phyloP scores from a whole-genome alignment of 108 stramenopile genomes.

The Epithemia pelagica region DNA sequence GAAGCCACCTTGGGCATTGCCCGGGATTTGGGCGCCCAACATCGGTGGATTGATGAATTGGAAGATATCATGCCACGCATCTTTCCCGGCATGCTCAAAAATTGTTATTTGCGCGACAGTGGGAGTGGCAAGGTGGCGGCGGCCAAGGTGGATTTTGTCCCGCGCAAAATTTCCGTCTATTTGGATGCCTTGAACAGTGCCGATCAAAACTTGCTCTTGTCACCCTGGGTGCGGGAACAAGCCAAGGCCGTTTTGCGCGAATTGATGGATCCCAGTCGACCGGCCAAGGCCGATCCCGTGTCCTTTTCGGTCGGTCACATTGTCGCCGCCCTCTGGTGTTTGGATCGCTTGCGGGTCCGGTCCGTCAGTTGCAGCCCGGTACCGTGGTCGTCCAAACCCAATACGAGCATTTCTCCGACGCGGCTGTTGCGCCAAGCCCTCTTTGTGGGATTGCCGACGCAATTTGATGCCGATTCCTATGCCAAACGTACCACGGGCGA shows the following conservation, averaged over 20 bases:
- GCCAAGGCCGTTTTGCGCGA: neutral
- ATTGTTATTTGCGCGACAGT: slow-evolving; percentile 4
- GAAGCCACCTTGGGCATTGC: neutral
- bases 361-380: slow-evolving; percentile 3
- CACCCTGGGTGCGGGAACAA: neutral
- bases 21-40: neutral
- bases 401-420: neutral
- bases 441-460: slow-evolving; percentile 1
- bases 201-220: neutral
- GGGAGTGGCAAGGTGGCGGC: neutral
- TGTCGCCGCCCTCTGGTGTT: slow-evolving; percentile 1
- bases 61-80: slow-evolving; percentile 2
- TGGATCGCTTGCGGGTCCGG: neutral
- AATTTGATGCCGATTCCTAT: neutral
- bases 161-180: neutral
- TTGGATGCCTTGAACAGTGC: neutral
- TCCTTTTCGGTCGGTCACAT: slow-evolving; percentile 1
- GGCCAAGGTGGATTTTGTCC: neutral
- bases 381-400: slow-evolving; percentile 1
- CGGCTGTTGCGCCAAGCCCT: neutral
- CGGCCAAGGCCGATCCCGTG: neutral
- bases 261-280: neutral
- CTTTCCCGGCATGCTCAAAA: slow-evolving; percentile 6
- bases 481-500: neutral
- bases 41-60: neutral